Base-by-base conservation (phyloP, 345 rosid species). In the Cardamine resedifolia region DNA sequence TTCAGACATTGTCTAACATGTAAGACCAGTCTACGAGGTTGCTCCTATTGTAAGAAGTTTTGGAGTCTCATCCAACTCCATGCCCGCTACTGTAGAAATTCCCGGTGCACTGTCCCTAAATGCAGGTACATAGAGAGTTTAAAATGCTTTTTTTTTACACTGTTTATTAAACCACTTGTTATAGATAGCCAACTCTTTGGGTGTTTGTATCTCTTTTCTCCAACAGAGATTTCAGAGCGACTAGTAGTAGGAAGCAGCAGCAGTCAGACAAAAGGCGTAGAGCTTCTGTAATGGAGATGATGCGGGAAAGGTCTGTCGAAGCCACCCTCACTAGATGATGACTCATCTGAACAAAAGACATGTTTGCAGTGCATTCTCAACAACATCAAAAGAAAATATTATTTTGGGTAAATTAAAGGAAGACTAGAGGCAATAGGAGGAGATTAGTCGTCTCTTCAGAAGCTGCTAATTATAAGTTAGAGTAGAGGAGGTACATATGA, bases 201-300 rank as follows among this genome's bases (percentile, higher is more conserved):
- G 57, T 66, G 66, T 66, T 31, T 52, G n/a, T 26, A 45, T 56
- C 28, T 64, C 45, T 49, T 26, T 28, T 41, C 47, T 41, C 47
- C 47, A 65, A 45, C 92, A 94, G 97, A 77, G 91, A 89, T 69
- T 73, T 85, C 19, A 87, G 79, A 82, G 92, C 83, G 63, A 87
- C 77, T 80, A 58, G 79, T 81, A 84, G 87, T 80, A 84, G 94
- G 80, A 66, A 86, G 71, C 96, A 90, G 79, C 91, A 90, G 73
- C 96, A 93, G 83, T 83, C 91, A 21, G 96, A 93, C 75, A 83
- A 91, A 36, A 74, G 95, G 57, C 87, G 95, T 18, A 83, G 96
- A 82, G 92, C 96, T 62, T 94, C 95, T 68, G 98, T 93, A 75
- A 93, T 83, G 96, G 88, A 94, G 85, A 94, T 94, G 97, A 89